Base-by-base conservation (phyloP, 78 protist genomes). In the Guillardia theta region DNA sequence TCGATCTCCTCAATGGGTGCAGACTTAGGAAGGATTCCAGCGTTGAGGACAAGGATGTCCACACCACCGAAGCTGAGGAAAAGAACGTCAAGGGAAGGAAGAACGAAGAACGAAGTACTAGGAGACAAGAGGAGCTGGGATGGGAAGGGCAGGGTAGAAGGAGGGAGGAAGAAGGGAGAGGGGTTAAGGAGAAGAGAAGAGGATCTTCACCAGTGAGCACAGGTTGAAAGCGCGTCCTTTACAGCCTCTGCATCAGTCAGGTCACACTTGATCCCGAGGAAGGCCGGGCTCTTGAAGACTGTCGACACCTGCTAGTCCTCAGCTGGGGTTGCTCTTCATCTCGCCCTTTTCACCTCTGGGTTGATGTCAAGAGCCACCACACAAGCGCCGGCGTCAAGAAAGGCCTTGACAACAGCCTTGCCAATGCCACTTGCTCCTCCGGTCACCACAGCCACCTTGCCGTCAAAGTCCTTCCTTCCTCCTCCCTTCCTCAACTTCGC, bases 1-100 rank as follows among this genome's bases (percentile, higher is more conserved):
- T 78, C 90, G 90, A 78, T 37, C 37, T 78, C 90, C 90, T 37
- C 90, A 50, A 78, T 78, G 90, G 45, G 45, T 22, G 53, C 5
- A 4, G 48, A 41, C 90, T 78, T 70, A 3, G 83, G 83, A 15
- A 70, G 45, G 83, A 70, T 70, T 4, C 90, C 90, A 0, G 90
- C 90, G 90, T 78, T 78, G 44, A 78, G 18, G 24, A 78, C 90
- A n/a, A 78, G 90, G 53, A 78, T n/a, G 90, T 78, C 90, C n/a
- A 78, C 33, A 3, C 90, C 90, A 1, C 90, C 90, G 90, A 43
- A 78, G 8, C 50, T 78, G 90, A 0, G n/a, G n/a, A n/a, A n/a
- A n/a, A n/a, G n/a, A n/a, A n/a, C n/a, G n/a, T n/a, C n/a, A n/a
- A n/a, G n/a, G n/a, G n/a, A n/a, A n/a, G n/a, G n/a, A n/a, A n/a